Evolutionary conservation across 2,329 filamentous ascomycete species (phyloP).

Genomic region (Thielaviopsis populi): DNA sequence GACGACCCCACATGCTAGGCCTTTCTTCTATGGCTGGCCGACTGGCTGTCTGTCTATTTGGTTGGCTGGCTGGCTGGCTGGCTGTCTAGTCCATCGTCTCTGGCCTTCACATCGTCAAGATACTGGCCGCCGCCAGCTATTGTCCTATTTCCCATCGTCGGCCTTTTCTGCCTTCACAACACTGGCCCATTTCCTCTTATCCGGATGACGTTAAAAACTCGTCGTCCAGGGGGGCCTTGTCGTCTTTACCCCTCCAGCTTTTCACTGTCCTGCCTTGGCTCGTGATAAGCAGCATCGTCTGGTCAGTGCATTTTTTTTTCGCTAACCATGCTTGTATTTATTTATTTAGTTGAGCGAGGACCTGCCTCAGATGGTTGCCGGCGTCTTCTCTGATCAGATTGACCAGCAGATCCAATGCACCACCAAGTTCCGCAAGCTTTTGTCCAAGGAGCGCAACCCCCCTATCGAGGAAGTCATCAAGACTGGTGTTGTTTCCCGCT

Average conservation of each 20-base stretch:
- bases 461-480: slow-evolving; percentile 99
- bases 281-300: background rate
- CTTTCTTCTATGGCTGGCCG: background rate
- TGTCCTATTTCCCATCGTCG: background rate
- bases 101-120: too few relatives aligned
- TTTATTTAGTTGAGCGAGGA: slow-evolving; percentile 74
- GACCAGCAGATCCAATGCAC: slow-evolving; percentile 94
- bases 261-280: background rate
- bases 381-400: slow-evolving; percentile 97
- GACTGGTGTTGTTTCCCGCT: slow-evolving; percentile 91
- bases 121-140: background rate
- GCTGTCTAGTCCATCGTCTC: too few relatives aligned
- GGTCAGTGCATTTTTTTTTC: slow-evolving; percentile 3
- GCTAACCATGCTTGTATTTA: background rate
- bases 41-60: too few relatives aligned
- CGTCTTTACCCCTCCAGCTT: slow-evolving; percentile 13
- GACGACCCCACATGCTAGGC: slow-evolving; percentile 13
- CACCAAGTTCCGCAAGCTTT: slow-evolving; percentile 93
- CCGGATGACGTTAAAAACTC: background rate
- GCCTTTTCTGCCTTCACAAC: background rate
- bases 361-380: slow-evolving; percentile 92
- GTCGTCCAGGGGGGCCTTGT: slow-evolving; percentile 9
- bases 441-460: slow-evolving; percentile 97
- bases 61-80: too few relatives aligned
- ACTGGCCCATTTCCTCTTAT: background rate